Evolutionary conservation across 1,284 basidiomycete species (phyloP), one percentile per base, ranked within the genome.

Genomic region (Naganishia albida): DNA sequence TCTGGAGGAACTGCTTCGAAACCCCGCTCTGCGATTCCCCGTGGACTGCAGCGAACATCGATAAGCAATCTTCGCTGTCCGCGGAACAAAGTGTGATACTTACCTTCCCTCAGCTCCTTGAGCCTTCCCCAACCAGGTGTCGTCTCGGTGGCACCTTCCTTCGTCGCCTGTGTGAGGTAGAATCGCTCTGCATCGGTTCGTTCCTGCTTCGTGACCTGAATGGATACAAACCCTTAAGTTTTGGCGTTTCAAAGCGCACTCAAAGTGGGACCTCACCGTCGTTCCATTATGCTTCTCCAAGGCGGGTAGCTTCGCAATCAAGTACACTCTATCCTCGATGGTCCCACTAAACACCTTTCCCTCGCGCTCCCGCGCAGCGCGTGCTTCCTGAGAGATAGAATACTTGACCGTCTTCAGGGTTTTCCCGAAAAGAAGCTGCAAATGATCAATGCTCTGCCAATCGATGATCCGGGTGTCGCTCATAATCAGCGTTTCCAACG

Each of bases 351-450:
- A 57, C 42, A 40, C 26, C 23, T 50, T 40, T 18, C n/a, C 7
- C 15, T 42, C 25, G 3, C 23, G 16, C 18, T 23, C 72, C 75
- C 43, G 77, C 15, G 40, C 79, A 2, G 79, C 79, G 13, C 79
- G 84, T 2, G 92, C 92, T 75, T 89, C 92, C 77, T 92, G 91
- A 77, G 89, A 91, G 75, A 82, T 88, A 26, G 88, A 90, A 71
- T 88, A 87, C 67, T 91, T 80, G 68, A 72, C 78, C 72, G 26
- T 25, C 30, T 38, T 44, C 46, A 56, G 23, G 7, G 43, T 56
- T 3, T 7, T 7, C 7, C 62, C 57, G 43, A 60, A 50, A 13
- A 34, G n/a, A 12, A 8, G 3, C 12, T 50, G n/a, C 10, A 60
- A 25, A 26, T 60, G 49, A 39, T 60, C 57, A 34, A 60, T 60